Evolutionary conservation across 2,329 filamentous ascomycete genomes (phyloP), one percentile per base, ranked within the genome.

Genomic region (Nakataea oryzae): DNA sequence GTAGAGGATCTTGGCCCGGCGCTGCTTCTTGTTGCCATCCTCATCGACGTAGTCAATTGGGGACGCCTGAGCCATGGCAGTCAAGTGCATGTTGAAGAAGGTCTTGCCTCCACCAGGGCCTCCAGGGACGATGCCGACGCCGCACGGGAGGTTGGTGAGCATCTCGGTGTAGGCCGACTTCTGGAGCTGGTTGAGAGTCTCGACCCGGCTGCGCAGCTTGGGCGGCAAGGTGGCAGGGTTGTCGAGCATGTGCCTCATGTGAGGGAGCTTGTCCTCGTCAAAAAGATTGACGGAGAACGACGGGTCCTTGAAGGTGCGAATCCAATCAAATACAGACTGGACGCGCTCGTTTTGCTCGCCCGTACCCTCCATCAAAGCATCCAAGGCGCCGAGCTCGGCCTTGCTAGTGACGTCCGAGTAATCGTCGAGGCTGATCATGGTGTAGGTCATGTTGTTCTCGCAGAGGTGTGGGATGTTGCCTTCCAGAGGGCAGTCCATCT

Each of bases 91-190:
- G 41, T 75, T 78, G 75, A 76, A 79, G 47, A 79, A 75, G 0
- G 78, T 80, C 59, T 81, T 81, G 0, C 78, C 78, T 0, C 77
- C 74, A 0, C 78, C 78, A 4, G 78, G 78, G 6, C 78, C 78
- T 4, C 78, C 78, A 8, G 78, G 78, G 1, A 80, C 69, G 58
- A 81, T 73, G 30, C 73, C 75, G 1, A 81, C 64, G 0, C 77
- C 75, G n/a, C 75, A 77, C 0, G 76, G 76, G 13, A 80, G 74
- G 1, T 65, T 64, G 1, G 64, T 63, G 0, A 80, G 68, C 0
- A 79, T 68, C 0, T 70, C 71, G 0, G 70, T 30, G 41, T 78
- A 76, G 0, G 76, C 76, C 0, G 65, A 61, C 1, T 64, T 65
- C 34, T 79, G 78, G n/a, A 79, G 73, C 0, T 63, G 34, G 27